Evolutionary conservation across 768 basidiomycete species (phyloP), one percentile per base, ranked within the genome.

Genomic region (Serendipita indica): DNA sequence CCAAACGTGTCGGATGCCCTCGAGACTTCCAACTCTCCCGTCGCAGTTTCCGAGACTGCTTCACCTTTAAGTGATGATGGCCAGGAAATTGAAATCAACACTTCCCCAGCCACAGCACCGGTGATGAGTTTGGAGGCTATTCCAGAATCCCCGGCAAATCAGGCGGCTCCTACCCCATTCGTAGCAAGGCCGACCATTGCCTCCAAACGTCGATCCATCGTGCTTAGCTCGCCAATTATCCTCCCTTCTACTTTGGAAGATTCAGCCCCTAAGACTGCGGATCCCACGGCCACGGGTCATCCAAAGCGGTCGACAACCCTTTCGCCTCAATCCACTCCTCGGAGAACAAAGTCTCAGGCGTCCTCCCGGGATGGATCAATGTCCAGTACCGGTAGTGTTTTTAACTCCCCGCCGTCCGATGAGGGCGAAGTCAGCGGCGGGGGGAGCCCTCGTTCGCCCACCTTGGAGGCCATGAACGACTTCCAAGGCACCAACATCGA

Each of bases 341-440:
- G 49, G 10, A 54, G 32, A 27, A 33, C 32, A 54, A 4, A 28
- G 32, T 54, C 49, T 18, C 49, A 54, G 32, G 12, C 22, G 5
- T 33, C 49, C 30, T 20, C 16, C 22, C 49, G 49, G 1, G 49
- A n/a, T 27, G 32, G 32, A 18, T 54, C 49, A 7, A 33, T 54
- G 22, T 54, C 49, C 12, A 54, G 49, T 54, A 5, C 49, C 49
- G n/a, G 49, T 54, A 54, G 49, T 54, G 49, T 54, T 54, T 54
- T 54, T 54, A 54, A n/a, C 22, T 54, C 49, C 49, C 49, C 49
- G 49, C 49, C 49, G 49, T 28, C 49, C 49, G 10, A 54, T 33
- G 5, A 54, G 49, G 49, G 49, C 49, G 49, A 54, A 27, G 30
- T 54, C 49, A 54, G 49, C 49, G 49, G 49, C 49, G 49, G 49